A percentile compares a stretch with the other conserved stretches of the same genome.
Conservation (phyloP, 163 green algal species). For the Chlorella variabilis region DNA sequence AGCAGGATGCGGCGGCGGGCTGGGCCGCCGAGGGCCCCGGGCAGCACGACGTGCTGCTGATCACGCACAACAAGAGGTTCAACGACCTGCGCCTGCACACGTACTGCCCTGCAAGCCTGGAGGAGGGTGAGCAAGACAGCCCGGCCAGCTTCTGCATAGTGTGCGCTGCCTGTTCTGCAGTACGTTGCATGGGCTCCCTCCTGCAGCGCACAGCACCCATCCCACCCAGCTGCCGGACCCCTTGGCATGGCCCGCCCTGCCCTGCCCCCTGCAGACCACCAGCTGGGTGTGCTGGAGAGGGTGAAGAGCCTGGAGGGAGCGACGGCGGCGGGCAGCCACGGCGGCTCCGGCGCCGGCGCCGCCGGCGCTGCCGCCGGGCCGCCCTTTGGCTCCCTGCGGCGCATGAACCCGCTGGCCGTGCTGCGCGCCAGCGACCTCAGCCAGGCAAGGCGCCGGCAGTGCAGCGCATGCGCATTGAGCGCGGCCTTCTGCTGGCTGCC, state of each 20-base stretch:
- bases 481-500: no score
- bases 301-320: not conserved
- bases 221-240: no score
- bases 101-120: constrained; percentile 5
- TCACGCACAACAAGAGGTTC: constrained; percentile 59
- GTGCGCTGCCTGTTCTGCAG: no score
- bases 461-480: no score
- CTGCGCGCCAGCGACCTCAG: constrained; percentile 31
- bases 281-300: not conserved
- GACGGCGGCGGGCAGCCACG: not conserved
- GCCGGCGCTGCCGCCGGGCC: no score
- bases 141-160: no score
- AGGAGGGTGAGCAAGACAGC: not conserved
- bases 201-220: no score
- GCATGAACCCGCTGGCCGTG: constrained; percentile 44
- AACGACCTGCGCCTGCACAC: constrained; percentile 55
- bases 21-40: not conserved
- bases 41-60: constrained; percentile 52
- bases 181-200: no score
- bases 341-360: not conserved
- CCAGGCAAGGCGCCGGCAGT: not conserved
- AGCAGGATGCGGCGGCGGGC: constrained; percentile 39
- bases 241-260: no score
- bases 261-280: not conserved
- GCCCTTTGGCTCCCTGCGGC: not conserved